These are phyloP conservation scores for Mediolabrus comicus DNA, from an alignment of 108 stramenopile species.

Conservation along the genomic window DNA sequence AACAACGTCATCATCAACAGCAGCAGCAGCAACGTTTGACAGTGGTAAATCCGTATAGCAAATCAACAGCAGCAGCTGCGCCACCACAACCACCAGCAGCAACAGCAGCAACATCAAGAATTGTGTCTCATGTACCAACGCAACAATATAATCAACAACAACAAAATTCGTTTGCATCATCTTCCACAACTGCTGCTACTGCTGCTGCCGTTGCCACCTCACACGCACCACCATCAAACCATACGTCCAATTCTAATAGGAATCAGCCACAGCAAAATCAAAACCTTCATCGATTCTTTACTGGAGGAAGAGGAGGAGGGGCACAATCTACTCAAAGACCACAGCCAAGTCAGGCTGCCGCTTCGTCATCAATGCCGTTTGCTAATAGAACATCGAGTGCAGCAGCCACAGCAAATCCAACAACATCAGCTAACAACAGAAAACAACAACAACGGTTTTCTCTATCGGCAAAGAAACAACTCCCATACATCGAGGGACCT, in stretches of 20 bases:
- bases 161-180: background rate
- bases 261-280: background rate
- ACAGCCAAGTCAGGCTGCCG: background rate
- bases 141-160: background rate
- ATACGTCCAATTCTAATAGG: no score
- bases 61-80: background rate
- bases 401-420: background rate
- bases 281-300: conserved; percentile 3
- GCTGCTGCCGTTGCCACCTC: conserved; percentile 1
- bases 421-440: background rate
- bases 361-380: background rate
- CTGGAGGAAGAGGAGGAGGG: background rate
- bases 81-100: background rate
- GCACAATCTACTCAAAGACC: background rate
- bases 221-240: background rate
- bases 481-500: conserved; percentile 55
- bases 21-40: background rate
- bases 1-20: background rate
- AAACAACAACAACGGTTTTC: conserved; percentile 10
- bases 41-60: background rate
- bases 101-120: background rate
- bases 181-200: background rate
- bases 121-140: background rate
- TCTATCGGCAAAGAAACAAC: conserved; percentile 1
- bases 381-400: no score